phyloP scores from a whole-genome alignment of 495 filamentous ascomycete species.

The Chaetomium tenue region DNA sequence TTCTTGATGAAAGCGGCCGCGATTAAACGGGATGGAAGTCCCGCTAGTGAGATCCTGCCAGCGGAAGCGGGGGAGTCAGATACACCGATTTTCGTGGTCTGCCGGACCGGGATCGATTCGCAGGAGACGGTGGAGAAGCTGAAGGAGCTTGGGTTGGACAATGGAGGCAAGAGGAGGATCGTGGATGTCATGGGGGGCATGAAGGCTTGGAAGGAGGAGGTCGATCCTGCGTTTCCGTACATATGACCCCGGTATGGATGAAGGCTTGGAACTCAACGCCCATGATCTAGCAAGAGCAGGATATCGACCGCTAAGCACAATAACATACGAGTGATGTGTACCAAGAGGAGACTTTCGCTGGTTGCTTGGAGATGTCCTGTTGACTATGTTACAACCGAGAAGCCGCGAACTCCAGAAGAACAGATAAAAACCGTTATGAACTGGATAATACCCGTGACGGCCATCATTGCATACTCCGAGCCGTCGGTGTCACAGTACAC shows the following conservation, averaged over 20 bases:
- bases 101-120: constrained; percentile 84
- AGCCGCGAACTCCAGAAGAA: constrained; percentile 9
- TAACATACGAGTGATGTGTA: not conserved
- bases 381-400: constrained; percentile 20
- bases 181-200: constrained; percentile 81
- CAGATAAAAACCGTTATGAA: not conserved
- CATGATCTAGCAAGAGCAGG: no score
- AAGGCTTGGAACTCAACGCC: not conserved
- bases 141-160: constrained; percentile 63
- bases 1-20: constrained; percentile 42
- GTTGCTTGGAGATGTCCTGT: constrained; percentile 8
- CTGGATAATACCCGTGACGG: not conserved
- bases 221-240: constrained; percentile 70
- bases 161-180: constrained; percentile 57
- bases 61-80: constrained; percentile 21
- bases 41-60: constrained; percentile 11
- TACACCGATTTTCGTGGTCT: constrained; percentile 69
- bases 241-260: constrained; percentile 31
- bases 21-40: constrained; percentile 26
- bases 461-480: not conserved
- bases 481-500: not conserved
- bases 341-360: constrained; percentile 18
- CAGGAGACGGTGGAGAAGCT: constrained; percentile 71
- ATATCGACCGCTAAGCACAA: no score
- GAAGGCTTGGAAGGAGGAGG: constrained; percentile 74